Evolutionary conservation across 306 rosid genomes (phyloP).

Genomic region (Lathyrus tuberosus): DNA sequence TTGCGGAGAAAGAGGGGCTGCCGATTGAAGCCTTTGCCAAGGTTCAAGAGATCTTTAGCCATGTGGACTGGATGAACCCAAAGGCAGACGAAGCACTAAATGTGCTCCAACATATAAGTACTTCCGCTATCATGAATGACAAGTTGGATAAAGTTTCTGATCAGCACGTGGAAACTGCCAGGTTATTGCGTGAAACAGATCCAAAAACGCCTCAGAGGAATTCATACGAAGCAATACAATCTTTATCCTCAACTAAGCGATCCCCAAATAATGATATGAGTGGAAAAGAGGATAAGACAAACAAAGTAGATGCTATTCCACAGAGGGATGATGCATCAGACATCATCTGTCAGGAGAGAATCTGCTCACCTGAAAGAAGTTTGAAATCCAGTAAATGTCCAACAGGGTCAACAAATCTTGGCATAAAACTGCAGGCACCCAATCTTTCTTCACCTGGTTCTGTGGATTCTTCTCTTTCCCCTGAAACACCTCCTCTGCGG

Average conservation of each 20-base stretch:
- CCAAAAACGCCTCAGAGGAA: conserved; percentile 43
- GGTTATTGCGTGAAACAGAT: conserved; percentile 44
- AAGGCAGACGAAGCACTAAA: conserved; percentile 66
- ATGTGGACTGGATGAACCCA: conserved; percentile 88
- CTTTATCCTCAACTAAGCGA: conserved; percentile 46
- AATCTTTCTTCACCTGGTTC: conserved; percentile 43
- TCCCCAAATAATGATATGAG: conserved; percentile 37
- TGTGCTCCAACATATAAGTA: conserved; percentile 70
- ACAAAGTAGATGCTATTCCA: conserved; percentile 34
- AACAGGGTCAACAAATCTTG: conserved; percentile 36
- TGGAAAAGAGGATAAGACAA: conserved; percentile 44
- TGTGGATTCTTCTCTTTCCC: conserved; percentile 49
- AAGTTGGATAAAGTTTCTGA: conserved; percentile 49
- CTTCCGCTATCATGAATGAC: conserved; percentile 51
- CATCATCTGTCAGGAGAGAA: conserved; percentile 30
- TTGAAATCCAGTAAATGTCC: conserved; percentile 32
- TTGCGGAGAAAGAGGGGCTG: conserved; percentile 88
- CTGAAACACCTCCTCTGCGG: conserved; percentile 52
- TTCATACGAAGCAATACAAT: conserved; percentile 36
- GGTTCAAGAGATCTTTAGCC: conserved; percentile 89
- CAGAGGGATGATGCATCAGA: conserved; percentile 28
- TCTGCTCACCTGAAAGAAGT: conserved; percentile 42
- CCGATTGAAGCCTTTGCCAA: conserved; percentile 92
- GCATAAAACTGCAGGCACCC: conserved; percentile 31
- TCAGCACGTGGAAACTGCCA: conserved; percentile 39